Conservation (phyloP, 106 monocot species). For the Acorus calamus region DNA sequence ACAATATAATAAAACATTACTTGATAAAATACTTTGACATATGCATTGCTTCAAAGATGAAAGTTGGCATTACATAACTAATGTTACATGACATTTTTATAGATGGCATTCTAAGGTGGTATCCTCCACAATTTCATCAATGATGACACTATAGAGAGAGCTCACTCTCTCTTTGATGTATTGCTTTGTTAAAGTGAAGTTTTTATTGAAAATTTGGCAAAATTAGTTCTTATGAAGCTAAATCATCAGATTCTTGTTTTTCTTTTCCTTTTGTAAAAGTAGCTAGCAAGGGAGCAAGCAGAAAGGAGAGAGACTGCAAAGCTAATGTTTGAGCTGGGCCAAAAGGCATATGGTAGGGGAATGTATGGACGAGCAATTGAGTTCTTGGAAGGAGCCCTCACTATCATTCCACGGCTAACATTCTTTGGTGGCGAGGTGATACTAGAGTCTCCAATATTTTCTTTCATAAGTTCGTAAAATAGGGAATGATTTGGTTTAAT, state of each 20-base stretch:
- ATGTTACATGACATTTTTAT: no score
- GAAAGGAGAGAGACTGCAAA: conserved; percentile 75
- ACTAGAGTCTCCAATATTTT: neutral
- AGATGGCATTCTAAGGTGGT: no score
- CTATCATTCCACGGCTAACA: conserved; percentile 70
- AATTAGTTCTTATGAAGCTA: no score
- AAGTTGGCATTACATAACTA: no score
- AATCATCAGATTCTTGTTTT: neutral
- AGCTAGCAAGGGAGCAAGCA: conserved; percentile 93
- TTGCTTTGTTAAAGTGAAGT: no score
- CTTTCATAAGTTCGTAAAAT: neutral
- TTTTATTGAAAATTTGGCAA: no score
- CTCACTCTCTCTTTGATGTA: no score
- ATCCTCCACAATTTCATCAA: no score
- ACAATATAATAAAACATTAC: no score
- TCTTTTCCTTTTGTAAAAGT: conserved; percentile 8
- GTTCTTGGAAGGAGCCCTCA: conserved; percentile 87
- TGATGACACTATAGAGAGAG: no score
- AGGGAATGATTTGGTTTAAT: neutral
- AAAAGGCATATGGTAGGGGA: conserved; percentile 84
- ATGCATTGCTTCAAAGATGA: no score
- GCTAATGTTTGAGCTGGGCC: conserved; percentile 92
- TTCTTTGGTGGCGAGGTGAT: conserved; percentile 92
- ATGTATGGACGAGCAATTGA: conserved; percentile 81
- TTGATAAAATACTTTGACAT: no score